These are phyloP conservation scores for Botrytis deweyae DNA, from an alignment of 2,329 filamentous ascomycete genomes.

Conservation along the genomic window DNA sequence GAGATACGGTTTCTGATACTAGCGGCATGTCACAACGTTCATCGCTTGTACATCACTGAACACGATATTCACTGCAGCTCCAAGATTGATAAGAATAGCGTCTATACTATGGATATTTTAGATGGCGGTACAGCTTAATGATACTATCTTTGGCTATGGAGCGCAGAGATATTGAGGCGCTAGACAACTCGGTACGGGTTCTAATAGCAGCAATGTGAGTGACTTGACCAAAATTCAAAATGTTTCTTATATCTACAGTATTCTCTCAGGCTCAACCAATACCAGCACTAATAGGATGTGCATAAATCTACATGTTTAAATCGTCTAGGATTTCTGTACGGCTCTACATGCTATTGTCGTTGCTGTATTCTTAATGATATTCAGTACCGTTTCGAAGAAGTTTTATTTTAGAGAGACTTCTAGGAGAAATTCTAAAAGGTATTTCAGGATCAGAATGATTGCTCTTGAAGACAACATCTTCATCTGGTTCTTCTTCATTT, in stretches of 20 bases:
- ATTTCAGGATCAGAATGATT: not conserved
- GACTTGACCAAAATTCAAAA: too few species aligned
- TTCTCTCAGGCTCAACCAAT: not conserved
- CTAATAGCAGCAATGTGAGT: not conserved
- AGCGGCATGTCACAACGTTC: too few species aligned
- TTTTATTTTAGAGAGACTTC: not conserved
- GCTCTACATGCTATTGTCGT: rapidly evolving
- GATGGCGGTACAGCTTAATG: not conserved
- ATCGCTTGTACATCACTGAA: not conserved
- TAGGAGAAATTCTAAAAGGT: not conserved
- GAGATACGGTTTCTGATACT: not conserved
- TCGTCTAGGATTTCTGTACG: not conserved
- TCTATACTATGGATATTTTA: not conserved
- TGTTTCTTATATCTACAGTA: not conserved
- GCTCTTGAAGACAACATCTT: not conserved
- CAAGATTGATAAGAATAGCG: not conserved
- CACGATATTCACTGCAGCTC: not conserved
- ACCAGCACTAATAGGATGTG: not conserved
- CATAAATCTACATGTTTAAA: not conserved
- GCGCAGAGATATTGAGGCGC: not conserved
- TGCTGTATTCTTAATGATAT: not conserved
- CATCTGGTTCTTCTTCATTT: not conserved
- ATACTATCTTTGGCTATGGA: not conserved
- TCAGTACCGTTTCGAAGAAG: not conserved
- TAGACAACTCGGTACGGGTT: not conserved